Percentiles rank a stretch among this genome's conserved stretches.
Evolutionary conservation across 768 basidiomycete species (phyloP).

Genomic region (Gyrodon lividus): DNA sequence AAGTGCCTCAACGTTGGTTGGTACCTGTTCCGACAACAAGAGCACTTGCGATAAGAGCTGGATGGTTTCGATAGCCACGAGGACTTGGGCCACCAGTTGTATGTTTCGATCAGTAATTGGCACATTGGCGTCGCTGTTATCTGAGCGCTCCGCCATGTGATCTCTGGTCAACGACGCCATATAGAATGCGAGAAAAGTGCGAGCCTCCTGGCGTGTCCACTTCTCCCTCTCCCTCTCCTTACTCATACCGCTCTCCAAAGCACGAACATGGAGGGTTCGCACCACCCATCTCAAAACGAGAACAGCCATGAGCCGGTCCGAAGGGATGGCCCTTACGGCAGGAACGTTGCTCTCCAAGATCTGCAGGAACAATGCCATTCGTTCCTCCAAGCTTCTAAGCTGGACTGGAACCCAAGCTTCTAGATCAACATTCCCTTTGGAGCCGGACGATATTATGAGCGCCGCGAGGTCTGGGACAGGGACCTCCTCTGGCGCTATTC

Average conservation of each 20-base stretch:
- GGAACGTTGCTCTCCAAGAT: slow-evolving; percentile 54
- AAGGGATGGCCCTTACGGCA: slow-evolving; percentile 45
- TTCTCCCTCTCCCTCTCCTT: slow-evolving; percentile 64
- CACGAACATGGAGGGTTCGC: slow-evolving; percentile 47
- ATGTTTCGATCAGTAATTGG: slow-evolving; percentile 57
- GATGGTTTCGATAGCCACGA: slow-evolving; percentile 58
- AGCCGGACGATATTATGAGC: slow-evolving; percentile 42
- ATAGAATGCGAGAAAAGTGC: slow-evolving; percentile 57
- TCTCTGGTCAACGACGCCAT: slow-evolving; percentile 8
- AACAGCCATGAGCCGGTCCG: slow-evolving; percentile 47
- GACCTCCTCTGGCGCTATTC: slow-evolving; percentile 61
- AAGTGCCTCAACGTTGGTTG: slow-evolving; percentile 46
- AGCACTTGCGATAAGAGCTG: slow-evolving; percentile 61
- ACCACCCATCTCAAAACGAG: slow-evolving; percentile 67
- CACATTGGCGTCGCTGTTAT: slow-evolving; percentile 5
- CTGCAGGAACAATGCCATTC: slow-evolving; percentile 55
- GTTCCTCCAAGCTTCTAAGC: slow-evolving; percentile 47
- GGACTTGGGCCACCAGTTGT: slow-evolving; percentile 65
- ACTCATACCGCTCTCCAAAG: slow-evolving; percentile 44
- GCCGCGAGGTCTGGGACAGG: slow-evolving; percentile 46
- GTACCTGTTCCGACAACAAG: slow-evolving; percentile 49
- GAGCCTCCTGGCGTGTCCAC: slow-evolving; percentile 67
- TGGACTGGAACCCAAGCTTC: slow-evolving; percentile 44
- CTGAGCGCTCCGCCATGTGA: slow-evolving; percentile 15
- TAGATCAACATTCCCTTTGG: slow-evolving; percentile 17